Evolutionary conservation across 192 early-diverging fungal genomes (phyloP), one percentile per base, ranked within the genome.

Genomic region (Umbelopsis sp.): DNA sequence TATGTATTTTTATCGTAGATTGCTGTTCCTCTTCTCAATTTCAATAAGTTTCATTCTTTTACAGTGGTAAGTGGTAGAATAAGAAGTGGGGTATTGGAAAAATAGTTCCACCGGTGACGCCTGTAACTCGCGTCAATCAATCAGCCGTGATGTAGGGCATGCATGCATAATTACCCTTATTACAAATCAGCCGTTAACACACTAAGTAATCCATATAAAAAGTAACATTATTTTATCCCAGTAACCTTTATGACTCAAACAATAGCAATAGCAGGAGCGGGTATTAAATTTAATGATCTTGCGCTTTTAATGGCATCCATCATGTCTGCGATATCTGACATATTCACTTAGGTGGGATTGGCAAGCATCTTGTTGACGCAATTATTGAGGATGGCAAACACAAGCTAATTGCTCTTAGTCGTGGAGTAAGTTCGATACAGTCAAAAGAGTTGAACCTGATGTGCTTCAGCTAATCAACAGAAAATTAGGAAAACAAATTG

Each of bases 251-350:
- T 56, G 53, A 56, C 11, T 31, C 53, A 56, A 56, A 56, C 26
- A 29, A 56, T 56, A 24, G 53, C 53, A 56, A 31, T 56, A 3
- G 53, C 53, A 56, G 53, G 53, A 29, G 53, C 53, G 29, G 53
- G 53, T 56, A 56, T 8, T 0, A 9, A 51, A 10, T 31, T 8
- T 12, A 2, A 8, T 17, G 1, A 17, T 25, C 7, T 31, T 5
- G 24, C 12, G 6, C 2, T 0, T 8, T 16, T 2, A 14, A 17
- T 9, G 24, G 10, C 14, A 10, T 32, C 12, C 47, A 6, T 49
- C 47, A 21, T n/a, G 25, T 56, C 29, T 7, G 29, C 24, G 4
- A 56, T 6, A 26, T 26, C 2, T 4, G 4, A 41, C 1, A 41
- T 11, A 6, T 11, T 41, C 0, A 11, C 5, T 11, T 32, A 62